Evolutionary conservation across 140 eudicot species (phyloP).

Genomic region (Anethum foeniculum): DNA sequence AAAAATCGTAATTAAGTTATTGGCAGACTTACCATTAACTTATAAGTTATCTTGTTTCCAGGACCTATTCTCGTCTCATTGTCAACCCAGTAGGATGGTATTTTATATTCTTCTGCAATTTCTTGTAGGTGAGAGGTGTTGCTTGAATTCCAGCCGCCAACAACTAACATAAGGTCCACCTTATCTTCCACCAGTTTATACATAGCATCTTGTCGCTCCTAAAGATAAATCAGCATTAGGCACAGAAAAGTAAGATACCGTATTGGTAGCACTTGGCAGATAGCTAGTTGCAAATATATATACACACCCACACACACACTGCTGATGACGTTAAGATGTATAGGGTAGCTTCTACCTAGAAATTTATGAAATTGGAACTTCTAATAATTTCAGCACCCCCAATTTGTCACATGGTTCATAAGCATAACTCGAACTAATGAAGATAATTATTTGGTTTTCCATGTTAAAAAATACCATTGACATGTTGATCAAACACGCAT

Average conservation of each 20-base stretch:
- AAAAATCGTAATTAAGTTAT: background rate
- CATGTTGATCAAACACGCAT: background rate
- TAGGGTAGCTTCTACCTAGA: background rate
- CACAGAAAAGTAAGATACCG: background rate
- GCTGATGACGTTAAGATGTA: background rate
- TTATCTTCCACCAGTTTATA: conserved; percentile 69
- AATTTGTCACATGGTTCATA: background rate
- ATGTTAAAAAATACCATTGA: background rate
- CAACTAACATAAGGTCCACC: conserved; percentile 76
- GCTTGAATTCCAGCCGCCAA: conserved; percentile 97
- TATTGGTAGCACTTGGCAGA: background rate
- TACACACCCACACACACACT: background rate
- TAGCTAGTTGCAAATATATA: background rate
- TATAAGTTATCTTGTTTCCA: conserved; percentile 65
- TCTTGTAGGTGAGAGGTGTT: conserved; percentile 94
- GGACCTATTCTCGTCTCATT: conserved; percentile 82
- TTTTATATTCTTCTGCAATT: conserved; percentile 84
- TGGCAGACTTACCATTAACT: conserved; percentile 51
- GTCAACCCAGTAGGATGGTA: conserved; percentile 92
- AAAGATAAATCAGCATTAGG: conserved; percentile 1
- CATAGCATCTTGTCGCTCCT: conserved; percentile 99
- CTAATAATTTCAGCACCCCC: background rate
- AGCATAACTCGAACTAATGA: background rate
- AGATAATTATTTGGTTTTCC: background rate
- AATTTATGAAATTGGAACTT: background rate